Percentiles rank a stretch among this genome's conserved stretches.
Conservation (phyloP, 768 basidiomycete genomes). For the Leucosporidium yakuticum region DNA sequence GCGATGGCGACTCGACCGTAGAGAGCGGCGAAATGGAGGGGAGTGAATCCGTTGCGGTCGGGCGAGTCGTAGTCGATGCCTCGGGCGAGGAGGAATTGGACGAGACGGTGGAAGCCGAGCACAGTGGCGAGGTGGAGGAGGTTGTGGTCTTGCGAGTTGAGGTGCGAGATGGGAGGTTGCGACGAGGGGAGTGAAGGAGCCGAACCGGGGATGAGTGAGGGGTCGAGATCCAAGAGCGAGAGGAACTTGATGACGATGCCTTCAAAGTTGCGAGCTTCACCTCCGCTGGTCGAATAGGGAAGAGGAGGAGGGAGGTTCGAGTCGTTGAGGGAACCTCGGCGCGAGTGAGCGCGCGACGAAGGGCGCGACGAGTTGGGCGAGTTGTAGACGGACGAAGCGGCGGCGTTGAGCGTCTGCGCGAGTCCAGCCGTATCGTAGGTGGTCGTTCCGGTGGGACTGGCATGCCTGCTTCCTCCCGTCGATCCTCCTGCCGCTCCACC, state of each 20-base stretch:
- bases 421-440: constrained; percentile 21
- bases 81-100: constrained; percentile 63
- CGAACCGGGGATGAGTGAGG: constrained; percentile 49
- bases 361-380: constrained; percentile 20
- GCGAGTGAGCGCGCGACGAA: constrained; percentile 11
- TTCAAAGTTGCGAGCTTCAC: constrained; percentile 55
- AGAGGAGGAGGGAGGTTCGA: background rate
- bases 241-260: constrained; percentile 72
- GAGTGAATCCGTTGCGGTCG: constrained; percentile 84
- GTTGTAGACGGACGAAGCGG: constrained; percentile 13
- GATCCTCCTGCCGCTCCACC: constrained; percentile 48
- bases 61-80: constrained; percentile 73
- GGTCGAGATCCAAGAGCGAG: constrained; percentile 60
- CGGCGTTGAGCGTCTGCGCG: constrained; percentile 24
- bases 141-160: constrained; percentile 68
- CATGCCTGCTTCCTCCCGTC: background rate
- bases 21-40: constrained; percentile 78
- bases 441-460: background rate
- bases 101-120: constrained; percentile 66
- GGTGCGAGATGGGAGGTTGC: constrained; percentile 60
- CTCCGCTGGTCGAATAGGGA: background rate
- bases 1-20: constrained; percentile 60
- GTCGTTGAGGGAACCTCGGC: constrained; percentile 11
- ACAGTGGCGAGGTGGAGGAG: constrained; percentile 80
- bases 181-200: constrained; percentile 42